phyloP scores from a whole-genome alignment of 2,329 filamentous ascomycete genomes.

The Fusarium sp. region DNA sequence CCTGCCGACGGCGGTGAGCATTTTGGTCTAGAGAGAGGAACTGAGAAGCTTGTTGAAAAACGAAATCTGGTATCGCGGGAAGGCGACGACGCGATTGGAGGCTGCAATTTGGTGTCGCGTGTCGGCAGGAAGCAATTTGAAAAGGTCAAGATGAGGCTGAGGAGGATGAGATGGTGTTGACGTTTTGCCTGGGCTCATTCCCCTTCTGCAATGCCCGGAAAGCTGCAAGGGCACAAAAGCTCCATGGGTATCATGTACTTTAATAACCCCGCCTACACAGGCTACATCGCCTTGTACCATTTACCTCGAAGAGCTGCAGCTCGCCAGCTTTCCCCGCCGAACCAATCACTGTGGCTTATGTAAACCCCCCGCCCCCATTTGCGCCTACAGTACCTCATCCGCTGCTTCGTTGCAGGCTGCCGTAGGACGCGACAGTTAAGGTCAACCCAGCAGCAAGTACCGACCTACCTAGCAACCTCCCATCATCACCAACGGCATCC shows the following conservation, averaged over 20 bases:
- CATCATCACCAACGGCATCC: constrained; percentile 11
- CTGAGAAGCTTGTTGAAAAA: background rate
- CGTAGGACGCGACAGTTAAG: constrained; percentile 48
- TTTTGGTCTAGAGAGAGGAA: constrained; percentile 36
- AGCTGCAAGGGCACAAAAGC: constrained; percentile 16
- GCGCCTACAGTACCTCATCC: constrained; percentile 11
- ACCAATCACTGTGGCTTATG: constrained; percentile 49
- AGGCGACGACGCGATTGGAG: constrained; percentile 1
- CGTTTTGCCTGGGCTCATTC: constrained; percentile 19
- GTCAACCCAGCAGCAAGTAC: constrained; percentile 29
- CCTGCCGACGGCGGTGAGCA: constrained; percentile 55
- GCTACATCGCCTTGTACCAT: constrained; percentile 6
- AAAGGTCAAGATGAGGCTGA: constrained; percentile 14
- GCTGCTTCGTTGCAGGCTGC: constrained; percentile 45
- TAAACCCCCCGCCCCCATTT: constrained; percentile 33
- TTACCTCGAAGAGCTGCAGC: constrained; percentile 24
- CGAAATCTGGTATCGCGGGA: background rate
- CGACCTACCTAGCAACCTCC: constrained; percentile 18
- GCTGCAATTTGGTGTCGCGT: constrained; percentile 23
- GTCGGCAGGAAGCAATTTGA: constrained; percentile 10
- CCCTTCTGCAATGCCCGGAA: constrained; percentile 12
- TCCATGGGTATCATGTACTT: constrained; percentile 22
- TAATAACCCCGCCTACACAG: background rate
- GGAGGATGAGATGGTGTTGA: constrained; percentile 27
- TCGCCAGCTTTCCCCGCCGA: constrained; percentile 22